phyloP scores from a whole-genome alignment of 805 yeast genomes.

The Yamadazyma laniorum region DNA sequence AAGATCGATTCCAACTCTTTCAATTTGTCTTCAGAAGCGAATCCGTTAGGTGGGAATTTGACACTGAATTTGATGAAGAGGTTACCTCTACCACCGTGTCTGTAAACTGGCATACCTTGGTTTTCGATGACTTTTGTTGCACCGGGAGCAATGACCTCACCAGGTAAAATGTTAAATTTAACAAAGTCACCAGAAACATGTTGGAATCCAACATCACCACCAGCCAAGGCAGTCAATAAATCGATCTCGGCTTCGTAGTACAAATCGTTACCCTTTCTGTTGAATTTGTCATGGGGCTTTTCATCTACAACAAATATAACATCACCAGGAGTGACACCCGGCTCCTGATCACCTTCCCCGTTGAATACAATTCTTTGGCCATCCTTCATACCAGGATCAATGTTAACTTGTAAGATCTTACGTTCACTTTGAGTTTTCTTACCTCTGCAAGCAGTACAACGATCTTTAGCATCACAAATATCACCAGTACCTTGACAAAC shows the following conservation, averaged over 20 bases:
- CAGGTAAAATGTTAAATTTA: conserved; percentile 79
- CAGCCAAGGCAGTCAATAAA: conserved; percentile 91
- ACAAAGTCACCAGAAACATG: conserved; percentile 92
- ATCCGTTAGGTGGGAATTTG: conserved; percentile 79
- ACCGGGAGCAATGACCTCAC: conserved; percentile 90
- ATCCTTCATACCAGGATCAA: conserved; percentile 95
- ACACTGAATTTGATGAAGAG: conserved; percentile 81
- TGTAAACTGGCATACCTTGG: conserved; percentile 96
- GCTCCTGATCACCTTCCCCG: conserved; percentile 98
- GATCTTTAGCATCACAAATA: conserved; percentile 79
- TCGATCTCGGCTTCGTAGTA: conserved; percentile 84
- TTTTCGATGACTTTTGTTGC: conserved; percentile 75
- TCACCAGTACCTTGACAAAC: conserved; percentile 92
- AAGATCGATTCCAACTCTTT: conserved; percentile 69
- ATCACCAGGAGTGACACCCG: conserved; percentile 94
- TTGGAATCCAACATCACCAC: conserved; percentile 85
- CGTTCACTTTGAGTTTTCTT: conserved; percentile 84
- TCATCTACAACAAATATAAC: conserved; percentile 90
- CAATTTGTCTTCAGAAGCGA: conserved; percentile 72
- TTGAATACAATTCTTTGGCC: conserved; percentile 88
- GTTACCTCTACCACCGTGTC: conserved; percentile 87
- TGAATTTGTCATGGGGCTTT: conserved; percentile 78
- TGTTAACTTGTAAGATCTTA: conserved; percentile 89
- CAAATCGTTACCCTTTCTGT: conserved; percentile 87
- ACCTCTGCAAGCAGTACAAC: conserved; percentile 86